Base-by-base conservation (phyloP, 1,284 basidiomycete genomes). In the Cutaneotrichosporon mucoides region DNA sequence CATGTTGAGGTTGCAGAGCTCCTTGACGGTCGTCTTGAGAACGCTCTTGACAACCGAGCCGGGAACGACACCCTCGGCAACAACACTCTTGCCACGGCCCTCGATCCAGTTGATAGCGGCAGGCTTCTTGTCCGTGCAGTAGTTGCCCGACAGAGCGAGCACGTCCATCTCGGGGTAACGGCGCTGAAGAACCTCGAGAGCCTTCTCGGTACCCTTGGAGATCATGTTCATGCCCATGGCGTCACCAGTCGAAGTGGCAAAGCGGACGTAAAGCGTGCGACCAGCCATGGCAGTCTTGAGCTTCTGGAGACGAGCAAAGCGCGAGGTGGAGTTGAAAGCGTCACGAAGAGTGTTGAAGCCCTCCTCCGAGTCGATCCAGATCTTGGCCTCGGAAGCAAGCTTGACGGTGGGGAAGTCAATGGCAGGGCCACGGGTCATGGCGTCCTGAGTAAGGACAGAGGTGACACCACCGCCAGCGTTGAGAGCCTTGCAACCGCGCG, bases 191-290 rank as follows among this genome's bases (percentile, higher is more conserved):
- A 83, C 84, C 70, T 89, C 89, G 15, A 99, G 84, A 16, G 93
- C 92, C 79, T 91, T 91, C 80, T 99, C 96, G 8, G 90, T 92
- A 6, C 93, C 93, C 79, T 95, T 95, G 34, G 88, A 89, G 73
- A 93, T 92, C 95, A 99, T 99, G 82, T 99, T 99, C 96, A 99
- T 99, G 38, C 95, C 95, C 95, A 99, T 99, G 36, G 95, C 96
- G 73, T 99, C 96, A 57, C 96, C 96, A 0, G 96, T 99, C 55
- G 84, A 88, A 60, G 93, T 98, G 50, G 90, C 90, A 73, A 99
- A 98, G 51, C 96, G 85, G n/a, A 98, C 88, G 76, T 88, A 99
- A 43, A 99, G 81, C 42, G 93, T 97, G 44, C 93, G 84, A 16
- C 93, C 93, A 2, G 93, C 93, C 73, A 95, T 81, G 1, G 88